phyloP scores from a whole-genome alignment of 148 eudicot species.

The Euryodendron excelsum region DNA sequence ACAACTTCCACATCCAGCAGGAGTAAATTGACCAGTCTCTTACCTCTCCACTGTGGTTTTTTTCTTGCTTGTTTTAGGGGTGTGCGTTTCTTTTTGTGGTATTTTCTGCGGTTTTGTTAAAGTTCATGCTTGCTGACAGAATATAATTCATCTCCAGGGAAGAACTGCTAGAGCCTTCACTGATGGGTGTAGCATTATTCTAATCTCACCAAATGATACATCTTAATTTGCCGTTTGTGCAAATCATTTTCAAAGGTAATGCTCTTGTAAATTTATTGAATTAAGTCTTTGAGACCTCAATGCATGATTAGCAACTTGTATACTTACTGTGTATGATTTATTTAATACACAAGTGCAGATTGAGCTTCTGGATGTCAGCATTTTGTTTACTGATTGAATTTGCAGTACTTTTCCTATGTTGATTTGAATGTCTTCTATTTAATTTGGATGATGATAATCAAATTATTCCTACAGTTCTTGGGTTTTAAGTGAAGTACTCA shows the following conservation, averaged over 20 bases:
- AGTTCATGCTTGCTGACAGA: neutral
- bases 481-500: neutral
- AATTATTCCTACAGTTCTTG: neutral
- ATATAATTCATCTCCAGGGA: slow-evolving; percentile 48
- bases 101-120: neutral
- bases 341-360: neutral
- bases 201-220: slow-evolving; percentile 79
- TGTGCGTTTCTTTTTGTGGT: no score
- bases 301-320: neutral
- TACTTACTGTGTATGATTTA: neutral
- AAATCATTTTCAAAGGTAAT: slow-evolving; percentile 83
- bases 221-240: slow-evolving; percentile 82
- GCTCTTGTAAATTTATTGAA: slow-evolving; percentile 8
- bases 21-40: slow-evolving; percentile 39
- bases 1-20: slow-evolving; percentile 96
- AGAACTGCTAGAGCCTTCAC: slow-evolving; percentile 88
- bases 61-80: neutral
- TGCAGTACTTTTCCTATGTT: neutral
- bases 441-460: neutral
- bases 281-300: neutral
- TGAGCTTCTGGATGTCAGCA: neutral
- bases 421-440: neutral
- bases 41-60: neutral
- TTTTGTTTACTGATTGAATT: neutral
- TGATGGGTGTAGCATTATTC: slow-evolving; percentile 90